Evolutionary conservation across 2,329 filamentous ascomycete genomes (phyloP).

Genomic region (Phaeoacremonium minimum): DNA sequence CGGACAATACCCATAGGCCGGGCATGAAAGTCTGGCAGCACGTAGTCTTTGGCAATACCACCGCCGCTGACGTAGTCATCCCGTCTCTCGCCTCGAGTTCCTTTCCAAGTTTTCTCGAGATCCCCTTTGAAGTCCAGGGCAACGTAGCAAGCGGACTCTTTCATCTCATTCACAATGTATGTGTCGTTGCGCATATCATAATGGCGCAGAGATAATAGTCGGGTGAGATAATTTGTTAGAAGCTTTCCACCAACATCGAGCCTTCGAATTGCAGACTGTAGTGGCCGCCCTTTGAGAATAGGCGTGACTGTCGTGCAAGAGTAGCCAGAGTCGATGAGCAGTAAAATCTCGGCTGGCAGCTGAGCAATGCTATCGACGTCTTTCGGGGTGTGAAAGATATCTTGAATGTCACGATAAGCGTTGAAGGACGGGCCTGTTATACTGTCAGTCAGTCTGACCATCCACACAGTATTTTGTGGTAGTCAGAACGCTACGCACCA

Average conservation of each 20-base stretch:
- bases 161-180: constrained; percentile 92
- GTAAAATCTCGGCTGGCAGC: constrained; percentile 71
- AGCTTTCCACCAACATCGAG: constrained; percentile 91
- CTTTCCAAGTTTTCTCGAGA: constrained; percentile 82
- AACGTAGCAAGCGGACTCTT: constrained; percentile 84
- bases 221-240: constrained; percentile 87
- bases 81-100: constrained; percentile 56
- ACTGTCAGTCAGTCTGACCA: no score
- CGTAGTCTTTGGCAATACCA: constrained; percentile 81
- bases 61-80: constrained; percentile 42
- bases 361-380: constrained; percentile 35
- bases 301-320: constrained; percentile 91
- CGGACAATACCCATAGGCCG: constrained; percentile 63
- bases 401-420: constrained; percentile 74
- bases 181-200: constrained; percentile 95
- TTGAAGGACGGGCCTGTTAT: constrained; percentile 66
- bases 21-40: constrained; percentile 74
- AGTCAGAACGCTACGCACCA: no score
- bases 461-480: no score
- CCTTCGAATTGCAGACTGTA: constrained; percentile 77
- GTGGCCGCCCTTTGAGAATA: constrained; percentile 71
- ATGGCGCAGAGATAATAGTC: constrained; percentile 82
- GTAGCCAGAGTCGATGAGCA: constrained; percentile 88
- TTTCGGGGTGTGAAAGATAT: constrained; percentile 59
- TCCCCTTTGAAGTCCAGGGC: constrained; percentile 71